Conservation (phyloP, 768 basidiomycete genomes). For the Baorangia bicolor region DNA sequence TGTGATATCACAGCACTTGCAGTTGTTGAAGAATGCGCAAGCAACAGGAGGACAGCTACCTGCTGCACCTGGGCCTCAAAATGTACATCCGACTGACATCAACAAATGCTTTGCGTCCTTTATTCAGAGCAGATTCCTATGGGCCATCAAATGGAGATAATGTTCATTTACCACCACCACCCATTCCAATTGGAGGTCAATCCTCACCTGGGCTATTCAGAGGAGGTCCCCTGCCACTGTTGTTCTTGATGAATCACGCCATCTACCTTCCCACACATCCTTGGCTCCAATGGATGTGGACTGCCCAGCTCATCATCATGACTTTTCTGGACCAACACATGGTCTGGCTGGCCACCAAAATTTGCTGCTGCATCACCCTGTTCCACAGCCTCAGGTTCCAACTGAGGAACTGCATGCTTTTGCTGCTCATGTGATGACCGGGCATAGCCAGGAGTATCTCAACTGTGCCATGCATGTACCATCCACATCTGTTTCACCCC, state of each 20-base stretch:
- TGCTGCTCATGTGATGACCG: constrained; percentile 36
- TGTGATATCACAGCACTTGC: constrained; percentile 77
- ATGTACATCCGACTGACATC: constrained; percentile 84
- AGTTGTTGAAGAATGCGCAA: constrained; percentile 74
- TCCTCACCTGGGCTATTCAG: no score
- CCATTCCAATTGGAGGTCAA: constrained; percentile 44
- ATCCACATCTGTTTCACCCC: constrained; percentile 59
- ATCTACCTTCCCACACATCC: constrained; percentile 58
- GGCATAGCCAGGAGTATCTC: constrained; percentile 56
- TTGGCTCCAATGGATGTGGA: no score
- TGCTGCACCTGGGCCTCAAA: no score
- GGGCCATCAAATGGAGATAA: constrained; percentile 44
- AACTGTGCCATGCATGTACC: constrained; percentile 49
- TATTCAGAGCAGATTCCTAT: constrained; percentile 59
- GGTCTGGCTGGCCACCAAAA: constrained; percentile 57
- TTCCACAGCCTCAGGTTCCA: no score
- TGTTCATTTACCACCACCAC: constrained; percentile 57
- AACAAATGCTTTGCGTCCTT: constrained; percentile 12
- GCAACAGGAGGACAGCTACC: no score
- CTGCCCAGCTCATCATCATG: no score
- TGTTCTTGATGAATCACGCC: constrained; percentile 69
- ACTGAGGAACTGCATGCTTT: constrained; percentile 53
- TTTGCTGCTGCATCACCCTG: no score
- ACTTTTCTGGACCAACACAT: constrained; percentile 48
- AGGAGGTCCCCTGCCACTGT: constrained; percentile 82